Evolutionary conservation across 257 asterid genomes (phyloP), one percentile per base, ranked within the genome.

Genomic region (Verbena officinalis): DNA sequence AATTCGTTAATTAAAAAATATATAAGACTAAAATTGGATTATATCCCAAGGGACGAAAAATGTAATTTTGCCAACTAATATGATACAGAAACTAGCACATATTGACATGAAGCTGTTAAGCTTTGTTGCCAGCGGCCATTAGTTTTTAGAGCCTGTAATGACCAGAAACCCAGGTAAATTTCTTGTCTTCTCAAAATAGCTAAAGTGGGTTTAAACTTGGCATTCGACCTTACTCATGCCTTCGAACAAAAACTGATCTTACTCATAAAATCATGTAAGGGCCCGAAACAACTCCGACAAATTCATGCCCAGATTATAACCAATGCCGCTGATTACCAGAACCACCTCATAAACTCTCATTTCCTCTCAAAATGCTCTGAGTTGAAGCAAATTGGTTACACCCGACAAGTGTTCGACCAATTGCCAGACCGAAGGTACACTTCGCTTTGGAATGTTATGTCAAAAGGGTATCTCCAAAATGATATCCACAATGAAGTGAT

Each of bases 381-480:
- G 17, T 40, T 82, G 50, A 60, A 55, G 67, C 73, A 55, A 31
- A 72, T 78, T 42, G 11, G 5, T 14, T 61, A 78, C 51, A 86
- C 87, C 53, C 84, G 81, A 11, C 58, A 85, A 34, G 62, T 85
- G 89, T 87, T 93, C 75, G 94, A 85, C 73, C 58, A 67, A 77
- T 82, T 84, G 78, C 73, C 81, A 0, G 64, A 73, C 67, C 74
- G 78, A 68, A 78, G 73, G 64, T 61, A 68, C 61, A 78, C 90
- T 1, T 81, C 93, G 9, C 82, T 83, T 45, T 92, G 88, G 83
- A 86, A 90, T 68, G 85, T 84, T 19, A 66, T 89, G 81, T 84
- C 86, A 21, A 93, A 81, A 78, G 98, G 95, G 73, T 90, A 83
- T 59, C 79, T 87, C 56, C 82, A 77, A 9, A 77, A 81, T 61